Evolutionary conservation across 305 asterid species (phyloP), one percentile per base, ranked within the genome.

Genomic region (Fraxinus nigra): DNA sequence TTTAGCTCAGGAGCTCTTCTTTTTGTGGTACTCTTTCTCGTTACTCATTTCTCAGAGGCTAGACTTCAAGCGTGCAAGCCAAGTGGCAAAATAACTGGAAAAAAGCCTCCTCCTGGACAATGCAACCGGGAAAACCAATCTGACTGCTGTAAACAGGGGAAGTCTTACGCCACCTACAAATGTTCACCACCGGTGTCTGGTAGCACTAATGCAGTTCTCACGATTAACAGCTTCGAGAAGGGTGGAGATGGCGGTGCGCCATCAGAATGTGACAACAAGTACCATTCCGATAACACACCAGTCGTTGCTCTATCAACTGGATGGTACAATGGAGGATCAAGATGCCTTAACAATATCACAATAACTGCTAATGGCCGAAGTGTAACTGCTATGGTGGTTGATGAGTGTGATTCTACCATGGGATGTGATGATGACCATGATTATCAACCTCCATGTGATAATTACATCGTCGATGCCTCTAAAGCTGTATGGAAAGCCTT

Each of bases 401-500:
- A 88, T 18, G 90, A 86, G 79, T 88, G 91, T 34, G 89, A 90
- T 79, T 87, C 90, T 8, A 81, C 83, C 33, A 80, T 76, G 84
- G 91, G 91, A 9, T 90, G 93, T 51, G 88, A 89, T 76, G 73
- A 61, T 0, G 83, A 80, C 0, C 86, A 85, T 13, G 89, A 87
- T 22, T 86, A 85, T 61, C 90, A 83, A 78, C 89, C 85, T 1
- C 92, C 90, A 0, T 89, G 92, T 32, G 76, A 75, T 2, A 79
- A 84, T 72, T 85, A 89, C 84, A 88, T 89, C 0, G 89, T 89
- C 11, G 94, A 84, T 78, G 92, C 88, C 0, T 90, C 94, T 0
- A 78, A 61, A 75, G 91, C 90, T 9, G 94, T 90, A 54, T 87
- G 92, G 92, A 20, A 78, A 74, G 93, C 89, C 1, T 69, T 89